Conservation (phyloP, 768 basidiomycete species). For the Mrakia frigida region DNA sequence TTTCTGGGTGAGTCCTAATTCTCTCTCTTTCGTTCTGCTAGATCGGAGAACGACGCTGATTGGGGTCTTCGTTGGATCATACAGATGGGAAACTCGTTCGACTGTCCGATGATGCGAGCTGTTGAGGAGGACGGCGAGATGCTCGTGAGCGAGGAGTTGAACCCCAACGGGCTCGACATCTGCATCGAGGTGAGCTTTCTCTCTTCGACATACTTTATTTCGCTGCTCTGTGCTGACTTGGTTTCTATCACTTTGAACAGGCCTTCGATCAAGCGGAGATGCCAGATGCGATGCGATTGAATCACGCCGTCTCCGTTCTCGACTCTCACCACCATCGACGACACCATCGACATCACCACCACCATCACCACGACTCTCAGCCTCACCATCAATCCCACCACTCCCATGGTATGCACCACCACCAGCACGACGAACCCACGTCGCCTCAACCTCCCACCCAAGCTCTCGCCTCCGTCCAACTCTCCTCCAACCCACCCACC, state of each 20-base stretch:
- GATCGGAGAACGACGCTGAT: conserved; percentile 46
- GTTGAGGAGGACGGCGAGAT: conserved; percentile 16
- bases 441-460: background rate
- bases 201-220: background rate
- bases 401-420: background rate
- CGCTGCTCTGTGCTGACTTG: background rate
- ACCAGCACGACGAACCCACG: background rate
- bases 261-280: conserved; percentile 32
- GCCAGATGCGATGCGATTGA: conserved; percentile 22
- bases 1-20: conserved; percentile 40
- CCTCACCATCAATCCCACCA: background rate
- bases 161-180: conserved; percentile 65
- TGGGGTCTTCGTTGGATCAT: background rate
- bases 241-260: background rate
- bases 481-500: conserved; percentile 3
- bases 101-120: conserved; percentile 56
- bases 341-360: background rate
- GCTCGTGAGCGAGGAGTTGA: conserved; percentile 31
- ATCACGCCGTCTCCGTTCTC: conserved; percentile 19
- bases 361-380: conserved; percentile 2
- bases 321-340: conserved; percentile 1
- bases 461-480: background rate
- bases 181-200: conserved; percentile 58
- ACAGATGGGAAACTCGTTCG: conserved; percentile 71
- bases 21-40: background rate